Percentiles rank a stretch among this genome's conserved stretches.
Evolutionary conservation across 2,329 filamentous ascomycete species (phyloP).

Genomic region (Fusarium sp.): DNA sequence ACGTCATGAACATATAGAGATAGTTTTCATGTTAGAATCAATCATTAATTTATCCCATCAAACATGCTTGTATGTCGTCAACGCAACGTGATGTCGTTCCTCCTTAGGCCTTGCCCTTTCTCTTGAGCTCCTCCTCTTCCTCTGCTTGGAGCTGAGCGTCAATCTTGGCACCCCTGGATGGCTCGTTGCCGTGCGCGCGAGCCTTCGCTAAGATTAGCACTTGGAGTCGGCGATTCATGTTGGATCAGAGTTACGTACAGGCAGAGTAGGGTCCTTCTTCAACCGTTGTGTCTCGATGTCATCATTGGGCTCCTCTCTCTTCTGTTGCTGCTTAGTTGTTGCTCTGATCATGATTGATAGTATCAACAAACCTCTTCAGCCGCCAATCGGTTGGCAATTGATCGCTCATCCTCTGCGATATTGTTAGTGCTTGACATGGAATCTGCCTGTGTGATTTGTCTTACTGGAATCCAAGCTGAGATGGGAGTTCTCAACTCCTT

Average conservation of each 20-base stretch:
- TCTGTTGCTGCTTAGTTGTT: constrained; percentile 13
- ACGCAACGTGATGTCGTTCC: constrained; percentile 5
- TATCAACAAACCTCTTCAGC: constrained; percentile 64
- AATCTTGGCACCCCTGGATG: constrained; percentile 76
- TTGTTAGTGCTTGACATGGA: constrained; percentile 53
- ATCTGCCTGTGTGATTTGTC: constrained; percentile 31
- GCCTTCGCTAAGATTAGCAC: constrained; percentile 56
- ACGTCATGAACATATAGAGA: background rate
- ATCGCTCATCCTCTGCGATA: constrained; percentile 72
- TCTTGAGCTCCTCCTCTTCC: constrained; percentile 71
- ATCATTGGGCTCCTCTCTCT: constrained; percentile 57
- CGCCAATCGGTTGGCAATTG: constrained; percentile 77
- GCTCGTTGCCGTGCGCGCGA: constrained; percentile 76
- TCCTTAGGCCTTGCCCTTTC: constrained; percentile 59
- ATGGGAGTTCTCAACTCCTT: constrained; percentile 78
- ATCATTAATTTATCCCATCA: constrained; percentile 28
- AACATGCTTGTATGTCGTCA: constrained; percentile 9
- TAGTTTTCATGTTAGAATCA: background rate
- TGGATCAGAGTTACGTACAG: constrained; percentile 53
- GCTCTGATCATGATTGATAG: background rate
- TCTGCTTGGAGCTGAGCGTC: constrained; percentile 76
- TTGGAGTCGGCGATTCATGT: background rate
- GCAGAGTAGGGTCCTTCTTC: constrained; percentile 71
- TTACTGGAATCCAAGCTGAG: constrained; percentile 76
- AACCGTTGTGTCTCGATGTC: constrained; percentile 52